Base-by-base conservation (phyloP, 2,329 filamentous ascomycete genomes). In the Pseudogymnoascus sp. region DNA sequence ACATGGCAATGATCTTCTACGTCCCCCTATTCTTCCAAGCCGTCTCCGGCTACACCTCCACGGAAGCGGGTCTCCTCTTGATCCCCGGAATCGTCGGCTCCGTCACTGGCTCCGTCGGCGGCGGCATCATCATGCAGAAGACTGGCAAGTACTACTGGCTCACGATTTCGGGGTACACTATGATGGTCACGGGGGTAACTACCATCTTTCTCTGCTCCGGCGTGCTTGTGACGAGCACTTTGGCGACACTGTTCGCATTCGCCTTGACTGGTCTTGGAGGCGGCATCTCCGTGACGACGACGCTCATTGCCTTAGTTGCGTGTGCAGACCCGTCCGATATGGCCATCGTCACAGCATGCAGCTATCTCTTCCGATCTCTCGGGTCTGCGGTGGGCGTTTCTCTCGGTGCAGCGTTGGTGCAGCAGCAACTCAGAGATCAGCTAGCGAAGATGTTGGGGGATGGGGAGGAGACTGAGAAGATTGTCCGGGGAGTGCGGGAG, bases 21-120 rank as follows among this genome's bases (percentile, higher is more conserved):
- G 77, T 90, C n/a, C 88, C 90, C 1, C 78, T 93, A 1, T 91
- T 88, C 75, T 90, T 89, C 75, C 90, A 93, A 74, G 89, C 87
- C 4, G 86, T 88, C 0, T 79, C 87, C 60, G 84, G 83, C 4
- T 76, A 86, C 23, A 82, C 81, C 3, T 86, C 90, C 1, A 86
- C 86, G 0, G 73, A 79, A 62, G 83, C 88, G 3, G 89, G 89
- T 1, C 65, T 88, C 0, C 77, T 86, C 36, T 80, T 93, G 16
- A 77, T 93, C 34, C 89, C 90, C 0, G 80, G 80, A 62, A 88
- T 90, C 67, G 45, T 86, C 2, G 76, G 77, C 4, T 83, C 82
- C 26, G 88, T 92, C 2, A 72, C 74, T 2, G 88, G 88, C 2
- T 89, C 86, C 2, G 76, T 93, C 1, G 78, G 81, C 39, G 81